Base-by-base conservation (phyloP, 169 alveolate genomes). In the Plasmodium ovale region DNA sequence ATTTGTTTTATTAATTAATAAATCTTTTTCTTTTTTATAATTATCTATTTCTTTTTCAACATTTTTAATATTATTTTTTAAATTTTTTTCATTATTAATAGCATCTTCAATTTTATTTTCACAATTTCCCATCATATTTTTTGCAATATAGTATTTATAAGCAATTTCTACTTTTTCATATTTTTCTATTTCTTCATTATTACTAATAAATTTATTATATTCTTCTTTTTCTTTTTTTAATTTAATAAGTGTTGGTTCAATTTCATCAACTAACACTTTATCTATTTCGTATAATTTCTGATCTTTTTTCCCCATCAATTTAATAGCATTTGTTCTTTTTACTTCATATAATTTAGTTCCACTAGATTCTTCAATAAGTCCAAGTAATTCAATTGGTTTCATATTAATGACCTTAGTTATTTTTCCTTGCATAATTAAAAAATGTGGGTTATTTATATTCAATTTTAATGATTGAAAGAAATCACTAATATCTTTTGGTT, bases 371-470 rank as follows among this genome's bases (percentile, higher is more conserved):
- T 98, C 99, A 27, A 99, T 94, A 89, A 98, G 90, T 21, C 99
- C 97, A 27, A 98, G 94, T 16, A 98, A 88, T 88, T 98, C 99
- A 77, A 95, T 91, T 2, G 99, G 99, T 94, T 97, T 98, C 99
- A 98, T 98, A 89, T 98, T 98, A 68, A 98, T 98, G 59, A 99
- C 99, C 93, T 98, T 97, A 31, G 99, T 97, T 25, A 98, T 99
- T 85, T 98, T 95, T 1, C 96, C 97, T 96, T 99, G 99, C 99
- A 98, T 97, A 67, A 99, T 98, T 56, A 98, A 92, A 93, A 99
- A 99, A 70, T 98, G 99, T 0, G 99, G 99, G 89, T 98, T 98
- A 94, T 98, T 98, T 67, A 98, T 99, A 91, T 98, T 99, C 92
- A 98, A 95, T 88, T 98, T 97, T 37, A 98, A 99, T 37, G 98